These are phyloP conservation scores for Platanus orientalis DNA, from an alignment of 164 flowering plant genomes.

Conservation along the genomic window DNA sequence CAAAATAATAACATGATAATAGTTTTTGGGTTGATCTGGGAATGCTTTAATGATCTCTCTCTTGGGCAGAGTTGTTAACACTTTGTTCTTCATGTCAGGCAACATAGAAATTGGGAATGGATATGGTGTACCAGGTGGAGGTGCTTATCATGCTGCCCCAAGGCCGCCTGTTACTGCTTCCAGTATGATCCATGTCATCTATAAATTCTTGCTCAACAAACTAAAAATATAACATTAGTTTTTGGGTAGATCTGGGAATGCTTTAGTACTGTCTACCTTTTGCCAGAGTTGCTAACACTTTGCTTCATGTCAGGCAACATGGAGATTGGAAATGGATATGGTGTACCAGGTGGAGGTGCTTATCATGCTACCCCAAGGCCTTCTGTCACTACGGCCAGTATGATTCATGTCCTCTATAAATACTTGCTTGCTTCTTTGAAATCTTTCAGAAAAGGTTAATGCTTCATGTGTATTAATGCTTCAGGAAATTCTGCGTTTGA, in stretches of 20 bases:
- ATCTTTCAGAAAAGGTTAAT: background rate
- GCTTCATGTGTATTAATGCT: slow-evolving; percentile 7
- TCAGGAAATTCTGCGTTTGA: slow-evolving; percentile 24
- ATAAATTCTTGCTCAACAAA: background rate
- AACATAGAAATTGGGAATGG: slow-evolving; percentile 95
- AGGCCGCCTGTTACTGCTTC: slow-evolving; percentile 23
- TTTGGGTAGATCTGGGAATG: background rate
- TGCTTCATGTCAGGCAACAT: slow-evolving; percentile 38
- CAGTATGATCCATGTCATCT: slow-evolving; percentile 19
- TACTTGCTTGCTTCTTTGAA: background rate
- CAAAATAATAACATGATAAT: too few species aligned
- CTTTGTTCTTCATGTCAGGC: slow-evolving; percentile 30
- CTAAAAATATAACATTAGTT: too few species aligned
- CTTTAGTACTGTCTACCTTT: background rate
- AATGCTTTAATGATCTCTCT: background rate
- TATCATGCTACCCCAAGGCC: slow-evolving; percentile 42
- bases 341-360: slow-evolving; percentile 98
- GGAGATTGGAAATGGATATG: slow-evolving; percentile 98
- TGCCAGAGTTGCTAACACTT: background rate
- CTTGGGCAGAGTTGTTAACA: background rate
- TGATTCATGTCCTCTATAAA: slow-evolving; percentile 5
- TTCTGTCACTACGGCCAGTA: slow-evolving; percentile 25
- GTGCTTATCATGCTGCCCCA: slow-evolving; percentile 57
- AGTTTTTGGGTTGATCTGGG: background rate
- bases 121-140: slow-evolving; percentile 98